Evolutionary conservation across 169 alveolate species (phyloP), one percentile per base, ranked within the genome.

Genomic region (Plasmodium knowlesi): DNA sequence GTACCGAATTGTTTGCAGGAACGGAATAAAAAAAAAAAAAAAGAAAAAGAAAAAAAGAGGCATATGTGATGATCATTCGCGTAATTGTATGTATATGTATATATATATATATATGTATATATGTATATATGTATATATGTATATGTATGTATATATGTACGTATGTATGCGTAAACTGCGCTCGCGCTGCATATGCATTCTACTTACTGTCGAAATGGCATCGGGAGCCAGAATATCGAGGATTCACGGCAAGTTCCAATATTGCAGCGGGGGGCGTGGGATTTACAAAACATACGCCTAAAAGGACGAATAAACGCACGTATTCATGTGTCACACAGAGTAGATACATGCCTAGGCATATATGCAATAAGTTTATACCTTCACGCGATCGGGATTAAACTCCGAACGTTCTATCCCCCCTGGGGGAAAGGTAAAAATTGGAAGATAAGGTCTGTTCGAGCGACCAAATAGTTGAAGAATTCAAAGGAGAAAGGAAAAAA

Each of bases 211-310:
- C 76, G 76, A 25, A 67, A 67, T 67, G 37, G 19, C 41, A 61
- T 8, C 37, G 22, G 37, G 76, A 25, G 37, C 76, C 76, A 67
- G 76, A 67, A 19, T 67, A 19, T 25, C 76, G 76, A 9, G 41
- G 30, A 67, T 28, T 67, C 76, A 67, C 19, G 41, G 1, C 30
- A 28, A 67, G 30, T 67, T 6, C 81, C 16, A 22, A 71, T 41
- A 61, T 19, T 67, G 28, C 73, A 79, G 30, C n/a, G 74, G 82
- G 82, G 10, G 50, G 32, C 32, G 30, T 30, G 71, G 94, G 71
- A 39, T 19, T 81, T 12, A 25, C 82, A 10, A 86, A 86, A 74
- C 37, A n/a, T 16, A 67, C 37, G 61, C 5, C 2, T 50, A 0
- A 50, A 50, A 5, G 22, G 61, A 50, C 61, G 5, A 12, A 12